phyloP scores from a whole-genome alignment of 202 grass and related monocot genomes.

The Panicum virgatum region DNA sequence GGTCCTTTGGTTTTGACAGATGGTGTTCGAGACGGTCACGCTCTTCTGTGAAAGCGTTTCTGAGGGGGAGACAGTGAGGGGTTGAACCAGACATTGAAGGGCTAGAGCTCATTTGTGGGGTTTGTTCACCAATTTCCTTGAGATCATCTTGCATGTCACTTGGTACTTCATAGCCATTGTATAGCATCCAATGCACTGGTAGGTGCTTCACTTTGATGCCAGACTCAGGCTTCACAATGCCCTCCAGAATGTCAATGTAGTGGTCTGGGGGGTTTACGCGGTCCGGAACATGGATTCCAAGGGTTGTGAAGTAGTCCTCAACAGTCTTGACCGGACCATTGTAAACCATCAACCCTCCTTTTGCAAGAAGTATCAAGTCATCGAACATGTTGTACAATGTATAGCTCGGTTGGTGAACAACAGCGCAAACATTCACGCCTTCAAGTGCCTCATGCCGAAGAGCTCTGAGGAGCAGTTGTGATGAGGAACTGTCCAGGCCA shows the following conservation, averaged over 20 bases:
- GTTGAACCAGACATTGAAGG: constrained; percentile 43
- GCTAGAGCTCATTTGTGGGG: constrained; percentile 1
- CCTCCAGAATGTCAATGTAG: constrained; percentile 94
- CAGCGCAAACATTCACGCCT: constrained; percentile 85
- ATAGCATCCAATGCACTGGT: constrained; percentile 71
- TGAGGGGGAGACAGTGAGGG: constrained; percentile 52
- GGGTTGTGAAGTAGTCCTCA: constrained; percentile 79
- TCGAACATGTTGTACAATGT: constrained; percentile 96
- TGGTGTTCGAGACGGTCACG: constrained; percentile 37
- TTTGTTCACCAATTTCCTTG: constrained; percentile 52
- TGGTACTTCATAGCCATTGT: constrained; percentile 82
- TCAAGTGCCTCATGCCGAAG: constrained; percentile 83
- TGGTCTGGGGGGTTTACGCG: constrained; percentile 93
- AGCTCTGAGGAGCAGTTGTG: constrained; percentile 77
- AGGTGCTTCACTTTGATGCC: constrained; percentile 62
- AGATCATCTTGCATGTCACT: constrained; percentile 75
- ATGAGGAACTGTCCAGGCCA: constrained; percentile 93
- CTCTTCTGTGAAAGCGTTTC: constrained; percentile 46
- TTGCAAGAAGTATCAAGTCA: constrained; percentile 89
- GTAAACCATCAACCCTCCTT: constrained; percentile 89
- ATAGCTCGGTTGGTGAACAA: constrained; percentile 96
- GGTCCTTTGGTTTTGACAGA: constrained; percentile 75
- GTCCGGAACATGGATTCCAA: constrained; percentile 81
- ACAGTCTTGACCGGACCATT: constrained; percentile 81
- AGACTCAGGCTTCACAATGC: constrained; percentile 69